phyloP scores from a whole-genome alignment of 306 rosid genomes.

The Medicago ruthenica region DNA sequence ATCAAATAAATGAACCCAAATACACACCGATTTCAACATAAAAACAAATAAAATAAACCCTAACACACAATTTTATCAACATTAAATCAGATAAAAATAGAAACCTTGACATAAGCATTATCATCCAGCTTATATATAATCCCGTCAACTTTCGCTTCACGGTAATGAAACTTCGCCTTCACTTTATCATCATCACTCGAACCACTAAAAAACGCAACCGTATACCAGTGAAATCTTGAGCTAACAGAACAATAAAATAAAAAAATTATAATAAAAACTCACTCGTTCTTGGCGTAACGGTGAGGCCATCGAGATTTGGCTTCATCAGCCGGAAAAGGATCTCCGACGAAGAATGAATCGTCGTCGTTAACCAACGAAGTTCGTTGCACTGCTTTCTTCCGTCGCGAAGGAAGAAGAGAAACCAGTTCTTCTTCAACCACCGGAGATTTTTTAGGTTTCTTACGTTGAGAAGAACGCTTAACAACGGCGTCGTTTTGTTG shows the following conservation, averaged over 20 bases:
- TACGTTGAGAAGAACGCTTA: too few relatives aligned
- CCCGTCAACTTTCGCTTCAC: constrained; percentile 46
- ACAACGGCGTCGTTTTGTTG: too few relatives aligned
- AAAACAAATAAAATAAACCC: neutral
- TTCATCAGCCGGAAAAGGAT: constrained; percentile 31
- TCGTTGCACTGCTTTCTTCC: constrained; percentile 11
- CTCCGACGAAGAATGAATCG: constrained; percentile 36
- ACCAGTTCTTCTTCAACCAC: neutral
- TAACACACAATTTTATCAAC: neutral
- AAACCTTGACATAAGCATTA: constrained; percentile 47
- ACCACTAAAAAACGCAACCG: neutral
- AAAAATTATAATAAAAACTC: neutral
- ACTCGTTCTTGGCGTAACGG: constrained; percentile 42
- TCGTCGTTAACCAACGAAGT: neutral
- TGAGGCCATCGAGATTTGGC: constrained; percentile 46
- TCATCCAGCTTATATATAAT: constrained; percentile 33
- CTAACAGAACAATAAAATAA: neutral
- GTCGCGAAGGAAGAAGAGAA: constrained; percentile 30
- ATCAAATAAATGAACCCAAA: too few relatives aligned
- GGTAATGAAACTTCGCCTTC: constrained; percentile 36
- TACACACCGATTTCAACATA: too few relatives aligned
- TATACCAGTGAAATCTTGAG: too few relatives aligned
- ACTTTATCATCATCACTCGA: neutral
- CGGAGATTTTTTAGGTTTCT: too few relatives aligned
- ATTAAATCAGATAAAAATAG: neutral